phyloP scores from a whole-genome alignment of 768 basidiomycete species.

The Pleurotus pulmonarius region DNA sequence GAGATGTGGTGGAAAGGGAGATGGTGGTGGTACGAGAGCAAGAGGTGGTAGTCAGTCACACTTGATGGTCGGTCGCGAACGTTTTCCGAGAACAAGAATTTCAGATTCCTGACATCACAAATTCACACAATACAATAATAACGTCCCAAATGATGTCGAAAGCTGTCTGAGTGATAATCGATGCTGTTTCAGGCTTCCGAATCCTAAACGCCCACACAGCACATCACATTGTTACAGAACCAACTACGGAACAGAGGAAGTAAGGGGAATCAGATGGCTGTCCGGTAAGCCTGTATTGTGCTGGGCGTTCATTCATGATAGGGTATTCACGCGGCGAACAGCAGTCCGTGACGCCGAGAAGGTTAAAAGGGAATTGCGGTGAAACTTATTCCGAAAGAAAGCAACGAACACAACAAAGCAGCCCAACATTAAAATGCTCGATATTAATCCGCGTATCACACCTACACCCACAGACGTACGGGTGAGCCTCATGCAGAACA shows the following conservation, averaged over 20 bases:
- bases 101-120: slow-evolving; percentile 6
- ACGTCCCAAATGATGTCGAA: background rate
- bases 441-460: slow-evolving; percentile 13
- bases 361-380: background rate
- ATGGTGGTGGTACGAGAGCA: slow-evolving; percentile 4
- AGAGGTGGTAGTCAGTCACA: slow-evolving; percentile 2
- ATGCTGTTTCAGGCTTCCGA: background rate
- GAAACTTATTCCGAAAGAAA: slow-evolving; percentile 8
- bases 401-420: slow-evolving; percentile 8
- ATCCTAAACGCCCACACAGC: background rate
- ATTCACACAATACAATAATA: slow-evolving; percentile 5
- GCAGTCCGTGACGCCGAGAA: no score
- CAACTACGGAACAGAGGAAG: background rate
- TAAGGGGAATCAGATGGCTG: slow-evolving; percentile 1
- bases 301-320: background rate
- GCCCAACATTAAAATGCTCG: background rate
- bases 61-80: slow-evolving; percentile 3
- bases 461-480: slow-evolving; percentile 12
- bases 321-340: slow-evolving; percentile 3
- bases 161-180: background rate
- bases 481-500: background rate
- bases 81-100: slow-evolving; percentile 1
- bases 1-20: background rate
- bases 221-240: background rate
- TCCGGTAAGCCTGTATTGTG: slow-evolving; percentile 2